phyloP scores from a whole-genome alignment of 257 asterid genomes.

The Nicotiana knightiana region DNA sequence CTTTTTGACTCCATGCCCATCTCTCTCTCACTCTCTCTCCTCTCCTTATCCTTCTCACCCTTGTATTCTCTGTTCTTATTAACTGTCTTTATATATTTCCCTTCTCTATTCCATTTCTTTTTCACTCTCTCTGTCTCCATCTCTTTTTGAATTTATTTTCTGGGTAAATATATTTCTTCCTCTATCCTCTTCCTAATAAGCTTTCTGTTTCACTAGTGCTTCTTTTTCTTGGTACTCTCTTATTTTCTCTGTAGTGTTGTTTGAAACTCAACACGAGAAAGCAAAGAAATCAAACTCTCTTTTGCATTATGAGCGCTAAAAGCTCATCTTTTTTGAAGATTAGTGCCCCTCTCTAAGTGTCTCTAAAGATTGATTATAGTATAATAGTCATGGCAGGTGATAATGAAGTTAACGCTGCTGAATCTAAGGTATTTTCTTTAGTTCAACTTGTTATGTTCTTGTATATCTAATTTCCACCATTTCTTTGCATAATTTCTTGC shows the following conservation, averaged over 20 bases:
- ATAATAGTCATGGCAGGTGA: conserved; percentile 29
- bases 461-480: too few species aligned
- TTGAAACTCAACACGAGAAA: neutral
- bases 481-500: neutral
- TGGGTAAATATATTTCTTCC: neutral
- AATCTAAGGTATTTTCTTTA: conserved; percentile 20
- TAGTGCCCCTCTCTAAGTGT: conserved; percentile 10
- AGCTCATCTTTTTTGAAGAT: conserved; percentile 14
- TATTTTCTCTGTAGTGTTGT: neutral
- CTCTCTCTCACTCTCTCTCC: neutral
- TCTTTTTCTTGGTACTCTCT: neutral
- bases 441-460: neutral
- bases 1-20: conserved; percentile 17
- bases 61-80: neutral
- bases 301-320: conserved; percentile 23
- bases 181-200: neutral
- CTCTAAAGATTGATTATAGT: neutral
- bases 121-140: neutral
- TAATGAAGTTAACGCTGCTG: conserved; percentile 35
- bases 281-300: neutral
- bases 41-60: neutral
- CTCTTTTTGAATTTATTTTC: neutral
- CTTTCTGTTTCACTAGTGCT: conserved; percentile 7
- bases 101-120: neutral
- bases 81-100: neutral